These are phyloP conservation scores for Aspergillus asperescens DNA, from an alignment of 495 filamentous ascomycete genomes.

Conservation along the genomic window DNA sequence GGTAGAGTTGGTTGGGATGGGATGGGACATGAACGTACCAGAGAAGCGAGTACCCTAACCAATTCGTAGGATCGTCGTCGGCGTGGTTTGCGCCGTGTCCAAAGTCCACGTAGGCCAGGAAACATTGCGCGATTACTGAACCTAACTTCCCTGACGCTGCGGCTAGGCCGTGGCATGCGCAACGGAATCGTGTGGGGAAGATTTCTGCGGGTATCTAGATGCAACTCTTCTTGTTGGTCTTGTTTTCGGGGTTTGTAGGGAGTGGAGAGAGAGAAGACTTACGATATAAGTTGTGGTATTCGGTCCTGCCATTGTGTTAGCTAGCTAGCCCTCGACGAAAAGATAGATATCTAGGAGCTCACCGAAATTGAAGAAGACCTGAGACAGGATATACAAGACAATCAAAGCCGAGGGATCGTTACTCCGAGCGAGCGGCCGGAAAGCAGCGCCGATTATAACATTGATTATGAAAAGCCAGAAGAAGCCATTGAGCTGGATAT, in stretches of 20 bases:
- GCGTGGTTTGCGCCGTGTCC: slow-evolving; percentile 6
- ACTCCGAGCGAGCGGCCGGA: background rate
- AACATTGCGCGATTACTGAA: slow-evolving; percentile 12
- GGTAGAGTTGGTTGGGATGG: background rate
- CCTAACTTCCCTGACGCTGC: slow-evolving; percentile 13
- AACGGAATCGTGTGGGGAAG: slow-evolving; percentile 13
- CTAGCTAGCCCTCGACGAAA: background rate
- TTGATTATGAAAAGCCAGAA: slow-evolving; percentile 8
- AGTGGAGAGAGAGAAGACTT: too few species aligned
- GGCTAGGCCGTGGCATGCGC: slow-evolving; percentile 11
- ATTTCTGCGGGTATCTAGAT: slow-evolving; percentile 9
- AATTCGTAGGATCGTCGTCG: background rate
- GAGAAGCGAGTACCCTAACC: slow-evolving; percentile 13
- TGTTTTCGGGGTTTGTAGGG: too few species aligned
- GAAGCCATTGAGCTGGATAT: slow-evolving; percentile 12
- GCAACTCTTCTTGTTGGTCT: too few species aligned
- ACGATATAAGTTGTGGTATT: slow-evolving; percentile 16
- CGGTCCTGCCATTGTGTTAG: background rate
- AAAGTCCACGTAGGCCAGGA: slow-evolving; percentile 11
- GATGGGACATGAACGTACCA: slow-evolving; percentile 4
- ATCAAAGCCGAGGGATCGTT: slow-evolving; percentile 5
- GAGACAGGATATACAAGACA: slow-evolving; percentile 9
- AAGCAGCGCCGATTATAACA: slow-evolving; percentile 9
- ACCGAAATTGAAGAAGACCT: slow-evolving; percentile 18
- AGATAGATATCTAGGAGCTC: background rate